Conservation (phyloP, 2,329 filamentous ascomycete genomes). For the Verticillium tricorpus region DNA sequence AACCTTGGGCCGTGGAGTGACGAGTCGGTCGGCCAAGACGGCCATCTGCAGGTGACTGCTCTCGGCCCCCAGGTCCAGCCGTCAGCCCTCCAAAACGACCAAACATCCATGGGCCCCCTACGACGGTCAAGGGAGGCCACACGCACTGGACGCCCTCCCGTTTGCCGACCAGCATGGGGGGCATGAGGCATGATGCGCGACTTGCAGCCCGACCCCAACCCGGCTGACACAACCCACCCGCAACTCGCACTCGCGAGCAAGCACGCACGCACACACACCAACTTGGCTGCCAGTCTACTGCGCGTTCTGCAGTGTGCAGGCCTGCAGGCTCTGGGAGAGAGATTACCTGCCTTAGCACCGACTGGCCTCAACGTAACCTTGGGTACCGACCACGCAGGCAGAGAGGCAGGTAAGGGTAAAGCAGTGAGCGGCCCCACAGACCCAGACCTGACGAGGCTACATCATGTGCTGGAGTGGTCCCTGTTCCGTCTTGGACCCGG, state of each 20-base stretch:
- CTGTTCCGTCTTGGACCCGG: background rate
- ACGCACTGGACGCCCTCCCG: background rate
- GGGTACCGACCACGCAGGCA: background rate
- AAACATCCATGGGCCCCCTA: background rate
- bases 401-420: background rate
- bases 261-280: background rate
- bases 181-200: conserved; percentile 10
- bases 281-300: background rate
- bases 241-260: no score
- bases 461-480: background rate
- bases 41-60: background rate
- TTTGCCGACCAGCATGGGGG: background rate
- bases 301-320: background rate
- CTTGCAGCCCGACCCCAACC: conserved; percentile 21
- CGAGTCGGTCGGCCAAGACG: background rate
- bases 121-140: background rate
- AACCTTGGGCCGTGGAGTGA: background rate
- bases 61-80: background rate
- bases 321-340: background rate
- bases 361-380: background rate
- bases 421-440: background rate
- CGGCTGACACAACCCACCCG: background rate
- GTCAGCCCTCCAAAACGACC: background rate
- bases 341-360: background rate
- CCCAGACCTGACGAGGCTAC: background rate